These are phyloP conservation scores for Rhododendron kiyosumense DNA, from an alignment of 148 eudicot genomes.

Conservation along the genomic window DNA sequence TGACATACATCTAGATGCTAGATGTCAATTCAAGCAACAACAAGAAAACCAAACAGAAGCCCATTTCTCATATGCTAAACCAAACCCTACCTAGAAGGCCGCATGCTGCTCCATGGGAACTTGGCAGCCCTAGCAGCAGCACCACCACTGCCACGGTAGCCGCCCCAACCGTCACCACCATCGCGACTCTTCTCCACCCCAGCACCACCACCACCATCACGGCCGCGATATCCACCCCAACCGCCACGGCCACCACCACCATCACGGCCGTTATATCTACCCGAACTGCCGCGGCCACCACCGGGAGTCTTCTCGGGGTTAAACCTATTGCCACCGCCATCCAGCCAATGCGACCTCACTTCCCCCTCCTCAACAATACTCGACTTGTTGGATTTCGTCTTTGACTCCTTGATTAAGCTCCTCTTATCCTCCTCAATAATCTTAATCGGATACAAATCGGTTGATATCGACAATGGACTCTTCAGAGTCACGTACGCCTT, in stretches of 20 bases:
- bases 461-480: slow-evolving; percentile 66
- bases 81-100: slow-evolving; percentile 3
- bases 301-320: slow-evolving; percentile 11
- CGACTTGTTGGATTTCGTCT: slow-evolving; percentile 35
- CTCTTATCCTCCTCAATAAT: slow-evolving; percentile 60
- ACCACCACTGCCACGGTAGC: not conserved
- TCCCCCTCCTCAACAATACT: slow-evolving; percentile 60
- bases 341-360: slow-evolving; percentile 82
- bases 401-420: slow-evolving; percentile 51
- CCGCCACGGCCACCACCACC: not conserved
- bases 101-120: slow-evolving; percentile 8
- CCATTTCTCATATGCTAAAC: not conserved
- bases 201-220: slow-evolving; percentile 8
- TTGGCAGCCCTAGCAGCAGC: not conserved
- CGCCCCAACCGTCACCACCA: not conserved
- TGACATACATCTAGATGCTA: not conserved
- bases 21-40: slow-evolving; percentile 1
- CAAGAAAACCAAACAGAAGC: not conserved
- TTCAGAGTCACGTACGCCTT: slow-evolving; percentile 76
- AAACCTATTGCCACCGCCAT: slow-evolving; percentile 24
- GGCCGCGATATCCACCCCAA: not conserved
- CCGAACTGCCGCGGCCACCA: slow-evolving; percentile 8
- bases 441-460: slow-evolving; percentile 67
- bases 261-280: not conserved
- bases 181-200: slow-evolving; percentile 12